Conservation (phyloP, 2,329 filamentous ascomycete genomes). For the Emmonsia crescens region DNA sequence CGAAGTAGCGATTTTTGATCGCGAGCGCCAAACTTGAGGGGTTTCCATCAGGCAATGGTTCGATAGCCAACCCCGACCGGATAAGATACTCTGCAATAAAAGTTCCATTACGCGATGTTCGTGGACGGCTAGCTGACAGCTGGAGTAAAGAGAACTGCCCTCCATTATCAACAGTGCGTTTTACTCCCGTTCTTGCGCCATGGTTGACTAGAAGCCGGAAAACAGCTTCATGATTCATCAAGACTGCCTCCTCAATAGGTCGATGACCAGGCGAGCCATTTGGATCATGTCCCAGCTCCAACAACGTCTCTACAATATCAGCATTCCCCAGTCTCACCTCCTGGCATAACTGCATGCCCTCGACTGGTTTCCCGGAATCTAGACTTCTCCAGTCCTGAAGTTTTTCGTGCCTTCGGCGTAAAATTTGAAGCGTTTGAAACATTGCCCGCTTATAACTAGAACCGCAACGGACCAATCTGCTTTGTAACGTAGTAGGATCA, state of each 20-base stretch:
- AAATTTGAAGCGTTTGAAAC: constrained; percentile 1
- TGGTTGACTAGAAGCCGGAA: constrained; percentile 3
- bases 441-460: neutral
- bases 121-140: neutral
- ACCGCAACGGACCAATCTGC: neutral
- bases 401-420: neutral
- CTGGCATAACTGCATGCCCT: neutral
- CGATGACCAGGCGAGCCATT: neutral
- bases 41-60: constrained; percentile 1
- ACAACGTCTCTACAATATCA: neutral
- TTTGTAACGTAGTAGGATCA: neutral
- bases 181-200: neutral
- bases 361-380: neutral
- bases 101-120: neutral
- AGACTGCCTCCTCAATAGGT: constrained; percentile 2
- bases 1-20: constrained; percentile 2
- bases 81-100: constrained; percentile 3
- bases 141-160: neutral
- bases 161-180: neutral
- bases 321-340: neutral
- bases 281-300: constrained; percentile 1
- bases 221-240: neutral
- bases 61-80: neutral
- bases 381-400: constrained; percentile 2
- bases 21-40: neutral